Evolutionary conservation across 129 eudicot genomes (phyloP), one percentile per base, ranked within the genome.

Genomic region (Cynara cardunculus): DNA sequence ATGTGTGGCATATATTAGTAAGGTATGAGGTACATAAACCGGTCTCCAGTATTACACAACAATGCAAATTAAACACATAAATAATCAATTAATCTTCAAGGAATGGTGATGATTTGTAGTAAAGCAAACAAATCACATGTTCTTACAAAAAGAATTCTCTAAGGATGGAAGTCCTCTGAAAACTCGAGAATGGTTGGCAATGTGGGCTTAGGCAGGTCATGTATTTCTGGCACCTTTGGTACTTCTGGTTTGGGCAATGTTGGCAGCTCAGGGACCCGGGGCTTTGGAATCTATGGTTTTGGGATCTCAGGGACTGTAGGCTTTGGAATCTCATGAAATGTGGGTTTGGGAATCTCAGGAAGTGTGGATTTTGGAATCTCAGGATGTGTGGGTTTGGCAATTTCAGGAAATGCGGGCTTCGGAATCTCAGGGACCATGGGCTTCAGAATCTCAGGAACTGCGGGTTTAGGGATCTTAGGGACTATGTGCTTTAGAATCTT

Each of bases 151-250:
- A 21, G 2, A 68, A 9, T 25, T 53, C 28, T 74, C 26, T 76
- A 83, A 18, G 75, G 79, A 73, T 77, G 79, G 13, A 83, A 69
- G 49, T 70, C 86, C 78, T 83, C 71, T 27, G 86, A 70, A 27
- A 83, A 69, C 76, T 25, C 72, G n/a, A 77, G 81, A 18, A 82
- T 11, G 65, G 81, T 80, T n/a, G 81, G 76, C 22, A 81, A 8
- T 1, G 41, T 25, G 12, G 75, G 80, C 18, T 65, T 81, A 28
- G 74, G 85, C 61, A 75, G 35, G 5, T 82, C 76, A 56, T 67
- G 80, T 30, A 61, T 19, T 26, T 74, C 12, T 3, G 78, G 78
- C 69, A 49, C 21, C 30, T 34, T 34, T 16, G 72, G 80, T 12
- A 56, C 67, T 27, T 73, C 77, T 4, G 78, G 78, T 22, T 80